Percentiles rank a stretch among this genome's conserved stretches.
Conservation (phyloP, 1,284 basidiomycete species). For the Irpex rosettiformis region DNA sequence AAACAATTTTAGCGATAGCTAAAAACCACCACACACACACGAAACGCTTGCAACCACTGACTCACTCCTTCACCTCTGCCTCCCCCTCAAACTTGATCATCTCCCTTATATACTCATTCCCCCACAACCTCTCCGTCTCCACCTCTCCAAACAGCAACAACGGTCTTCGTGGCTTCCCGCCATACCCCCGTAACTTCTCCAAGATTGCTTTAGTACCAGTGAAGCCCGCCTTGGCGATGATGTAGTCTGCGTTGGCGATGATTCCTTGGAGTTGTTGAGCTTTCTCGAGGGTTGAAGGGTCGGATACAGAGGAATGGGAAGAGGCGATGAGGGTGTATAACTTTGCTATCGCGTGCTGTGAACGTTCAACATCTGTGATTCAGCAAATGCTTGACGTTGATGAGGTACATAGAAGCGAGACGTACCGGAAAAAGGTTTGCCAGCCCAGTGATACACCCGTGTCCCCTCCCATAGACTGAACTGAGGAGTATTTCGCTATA, state of each 20-base stretch:
- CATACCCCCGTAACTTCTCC: conserved; percentile 73
- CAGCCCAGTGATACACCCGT: conserved; percentile 58
- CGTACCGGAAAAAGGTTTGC: conserved; percentile 48
- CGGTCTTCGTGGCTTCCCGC: conserved; percentile 73
- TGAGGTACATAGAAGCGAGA: conserved; percentile 3
- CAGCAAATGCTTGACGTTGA: conserved; percentile 46
- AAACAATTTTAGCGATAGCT: too few relatives aligned
- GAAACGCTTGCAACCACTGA: too few relatives aligned
- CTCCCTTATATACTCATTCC: conserved; percentile 55
- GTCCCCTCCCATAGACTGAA: conserved; percentile 41
- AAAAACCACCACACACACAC: too few relatives aligned
- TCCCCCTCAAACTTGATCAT: background rate
- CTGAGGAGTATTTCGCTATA: conserved; percentile 55
- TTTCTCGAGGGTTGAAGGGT: conserved; percentile 58
- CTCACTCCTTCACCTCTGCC: too few relatives aligned
- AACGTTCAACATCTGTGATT: conserved; percentile 61
- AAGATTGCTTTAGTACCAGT: conserved; percentile 81
- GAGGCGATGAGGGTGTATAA: background rate
- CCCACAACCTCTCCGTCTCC: conserved; percentile 60
- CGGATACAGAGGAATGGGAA: conserved; percentile 15
- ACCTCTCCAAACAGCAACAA: conserved; percentile 61
- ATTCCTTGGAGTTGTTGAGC: conserved; percentile 79
- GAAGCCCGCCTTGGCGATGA: conserved; percentile 76
- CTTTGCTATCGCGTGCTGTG: conserved; percentile 35
- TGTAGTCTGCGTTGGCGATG: conserved; percentile 75